Evolutionary conservation across 2,329 filamentous ascomycete genomes (phyloP).

Genomic region (Tolypocladium endophyticum): DNA sequence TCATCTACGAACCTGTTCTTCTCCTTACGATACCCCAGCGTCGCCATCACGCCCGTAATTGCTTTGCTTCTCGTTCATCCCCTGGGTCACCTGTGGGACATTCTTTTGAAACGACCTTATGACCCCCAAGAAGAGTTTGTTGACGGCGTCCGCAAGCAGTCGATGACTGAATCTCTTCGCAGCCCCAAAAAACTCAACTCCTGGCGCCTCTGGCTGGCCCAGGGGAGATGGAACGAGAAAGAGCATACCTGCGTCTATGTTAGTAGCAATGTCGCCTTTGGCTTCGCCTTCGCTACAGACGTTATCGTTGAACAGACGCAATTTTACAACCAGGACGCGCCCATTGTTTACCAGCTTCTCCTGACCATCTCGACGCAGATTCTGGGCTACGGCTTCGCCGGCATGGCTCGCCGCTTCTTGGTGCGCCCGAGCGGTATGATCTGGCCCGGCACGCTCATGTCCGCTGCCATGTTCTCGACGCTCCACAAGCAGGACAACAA

Average conservation of each 20-base stretch:
- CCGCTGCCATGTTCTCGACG: slow-evolving; percentile 79
- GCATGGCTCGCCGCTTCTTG: slow-evolving; percentile 68
- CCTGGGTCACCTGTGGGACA: slow-evolving; percentile 71
- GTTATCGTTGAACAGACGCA: slow-evolving; percentile 84
- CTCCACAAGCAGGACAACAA: slow-evolving; percentile 79
- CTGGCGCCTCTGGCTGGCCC: slow-evolving; percentile 63
- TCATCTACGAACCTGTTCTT: slow-evolving; percentile 84
- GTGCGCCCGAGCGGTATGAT: slow-evolving; percentile 84
- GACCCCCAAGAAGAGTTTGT: slow-evolving; percentile 38
- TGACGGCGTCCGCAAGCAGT: slow-evolving; percentile 31
- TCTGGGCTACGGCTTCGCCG: slow-evolving; percentile 77
- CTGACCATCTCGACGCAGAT: slow-evolving; percentile 81
- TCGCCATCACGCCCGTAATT: slow-evolving; percentile 82
- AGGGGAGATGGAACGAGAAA: slow-evolving; percentile 79
- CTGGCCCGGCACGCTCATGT: slow-evolving; percentile 82
- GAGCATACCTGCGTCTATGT: slow-evolving; percentile 85
- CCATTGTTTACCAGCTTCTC: slow-evolving; percentile 68
- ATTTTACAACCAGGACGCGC: slow-evolving; percentile 75
- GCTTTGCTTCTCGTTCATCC: slow-evolving; percentile 77
- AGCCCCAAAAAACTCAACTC: slow-evolving; percentile 23
- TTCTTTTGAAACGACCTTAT: slow-evolving; percentile 52
- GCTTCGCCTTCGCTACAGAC: slow-evolving; percentile 81
- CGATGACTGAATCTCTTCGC: slow-evolving; percentile 7
- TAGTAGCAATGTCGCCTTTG: slow-evolving; percentile 81
- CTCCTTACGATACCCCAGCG: slow-evolving; percentile 80